These are phyloP conservation scores for Gossypium mustelinum DNA, from an alignment of 345 rosid genomes.

Conservation along the genomic window DNA sequence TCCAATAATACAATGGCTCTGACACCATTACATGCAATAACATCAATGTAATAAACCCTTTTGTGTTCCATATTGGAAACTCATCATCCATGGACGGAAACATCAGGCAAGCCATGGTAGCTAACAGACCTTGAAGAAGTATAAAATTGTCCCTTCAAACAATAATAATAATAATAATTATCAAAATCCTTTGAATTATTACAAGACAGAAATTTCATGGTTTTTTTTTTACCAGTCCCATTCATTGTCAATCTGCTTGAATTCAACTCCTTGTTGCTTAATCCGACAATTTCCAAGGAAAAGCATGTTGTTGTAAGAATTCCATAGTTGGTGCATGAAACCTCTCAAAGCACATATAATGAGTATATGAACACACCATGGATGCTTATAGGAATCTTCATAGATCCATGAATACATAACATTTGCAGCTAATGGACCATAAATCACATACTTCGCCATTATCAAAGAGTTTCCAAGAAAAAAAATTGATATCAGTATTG, in stretches of 20 bases:
- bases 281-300: constrained; percentile 55
- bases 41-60: constrained; percentile 55
- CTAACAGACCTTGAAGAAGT: constrained; percentile 70
- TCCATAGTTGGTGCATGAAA: constrained; percentile 32
- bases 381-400: constrained; percentile 36
- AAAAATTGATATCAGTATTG: constrained; percentile 6
- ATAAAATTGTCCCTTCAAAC: constrained; percentile 83
- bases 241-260: constrained; percentile 86
- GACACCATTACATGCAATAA: constrained; percentile 69
- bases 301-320: constrained; percentile 53
- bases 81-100: constrained; percentile 42
- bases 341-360: constrained; percentile 48
- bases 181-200: not conserved
- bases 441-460: constrained; percentile 60
- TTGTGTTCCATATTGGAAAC: constrained; percentile 62
- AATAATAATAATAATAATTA: not conserved
- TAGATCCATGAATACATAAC: constrained; percentile 41
- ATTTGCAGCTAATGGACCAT: constrained; percentile 63
- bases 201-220: not conserved
- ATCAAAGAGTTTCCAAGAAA: not conserved
- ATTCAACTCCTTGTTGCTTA: constrained; percentile 63
- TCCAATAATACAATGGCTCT: constrained; percentile 78
- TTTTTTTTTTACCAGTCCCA: constrained; percentile 68
- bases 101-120: constrained; percentile 47
- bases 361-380: constrained; percentile 67